These are phyloP conservation scores for Pistacia integerrima DNA, from an alignment of 345 rosid genomes.

Conservation along the genomic window DNA sequence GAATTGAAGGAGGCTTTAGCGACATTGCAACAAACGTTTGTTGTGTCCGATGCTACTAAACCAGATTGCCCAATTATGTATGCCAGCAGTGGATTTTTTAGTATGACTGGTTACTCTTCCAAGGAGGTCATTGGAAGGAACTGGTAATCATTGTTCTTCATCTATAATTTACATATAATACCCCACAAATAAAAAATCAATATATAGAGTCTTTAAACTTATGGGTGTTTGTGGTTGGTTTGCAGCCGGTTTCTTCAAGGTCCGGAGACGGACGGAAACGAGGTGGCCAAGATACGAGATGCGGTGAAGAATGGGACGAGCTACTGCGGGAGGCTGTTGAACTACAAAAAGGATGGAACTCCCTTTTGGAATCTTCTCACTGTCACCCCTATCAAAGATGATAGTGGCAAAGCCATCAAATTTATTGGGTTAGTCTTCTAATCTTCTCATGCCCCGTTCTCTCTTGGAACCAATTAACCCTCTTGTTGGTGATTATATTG, in stretches of 20 bases:
- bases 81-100: slow-evolving; percentile 94
- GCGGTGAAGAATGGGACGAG: slow-evolving; percentile 71
- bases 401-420: slow-evolving; percentile 72
- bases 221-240: slow-evolving; percentile 14
- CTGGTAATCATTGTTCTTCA: slow-evolving; percentile 50
- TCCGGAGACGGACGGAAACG: slow-evolving; percentile 71
- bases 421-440: slow-evolving; percentile 68
- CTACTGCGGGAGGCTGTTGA: slow-evolving; percentile 89
- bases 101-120: slow-evolving; percentile 90
- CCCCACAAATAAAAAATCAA: not conserved
- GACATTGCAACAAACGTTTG: slow-evolving; percentile 92
- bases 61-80: slow-evolving; percentile 88
- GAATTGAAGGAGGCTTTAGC: slow-evolving; percentile 88
- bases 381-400: slow-evolving; percentile 87
- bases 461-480: not conserved
- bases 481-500: not conserved
- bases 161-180: not conserved
- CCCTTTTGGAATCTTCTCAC: slow-evolving; percentile 99
- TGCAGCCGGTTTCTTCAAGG: slow-evolving; percentile 98
- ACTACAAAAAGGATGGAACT: slow-evolving; percentile 89
- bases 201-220: not conserved
- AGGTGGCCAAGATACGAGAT: slow-evolving; percentile 76
- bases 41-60: slow-evolving; percentile 89
- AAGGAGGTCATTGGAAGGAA: slow-evolving; percentile 85
- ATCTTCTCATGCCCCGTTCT: not conserved